Conservation (phyloP, 75 land plant species). For the Sequoiadendron giganteum region DNA sequence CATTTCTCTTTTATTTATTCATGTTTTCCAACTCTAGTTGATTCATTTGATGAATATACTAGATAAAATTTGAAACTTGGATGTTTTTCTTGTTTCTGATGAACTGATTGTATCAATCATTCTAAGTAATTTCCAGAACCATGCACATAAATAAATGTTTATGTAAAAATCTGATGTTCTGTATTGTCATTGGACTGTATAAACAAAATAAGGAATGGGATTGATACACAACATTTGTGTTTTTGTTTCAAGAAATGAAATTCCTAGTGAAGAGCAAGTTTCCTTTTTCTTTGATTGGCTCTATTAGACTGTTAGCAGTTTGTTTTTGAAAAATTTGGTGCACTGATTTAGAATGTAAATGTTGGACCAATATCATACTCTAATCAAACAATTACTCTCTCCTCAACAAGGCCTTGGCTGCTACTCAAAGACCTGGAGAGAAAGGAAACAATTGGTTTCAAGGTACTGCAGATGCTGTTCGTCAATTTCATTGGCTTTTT, state of each 20-base stretch:
- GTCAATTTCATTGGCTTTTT: constrained; percentile 83
- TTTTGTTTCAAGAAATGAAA: background rate
- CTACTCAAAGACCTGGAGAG: constrained; percentile 79
- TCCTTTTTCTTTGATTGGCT: background rate
- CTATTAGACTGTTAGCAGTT: background rate
- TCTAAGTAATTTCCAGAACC: background rate
- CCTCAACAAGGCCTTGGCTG: constrained; percentile 58
- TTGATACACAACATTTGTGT: background rate
- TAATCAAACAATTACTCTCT: constrained; percentile 2
- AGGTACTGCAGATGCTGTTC: constrained; percentile 85
- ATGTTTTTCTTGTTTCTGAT: background rate
- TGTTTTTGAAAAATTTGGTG: background rate
- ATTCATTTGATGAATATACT: background rate
- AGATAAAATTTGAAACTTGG: background rate
- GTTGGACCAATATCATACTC: background rate
- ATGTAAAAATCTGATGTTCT: background rate
- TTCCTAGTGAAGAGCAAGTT: background rate
- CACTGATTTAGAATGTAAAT: background rate
- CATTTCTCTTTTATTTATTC: background rate
- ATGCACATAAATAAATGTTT: background rate
- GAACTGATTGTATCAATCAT: background rate
- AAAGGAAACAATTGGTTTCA: constrained; percentile 79
- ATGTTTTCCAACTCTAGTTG: background rate
- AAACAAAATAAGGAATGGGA: background rate
- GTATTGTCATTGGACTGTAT: background rate